Conservation (phyloP, 2,329 filamentous ascomycete species). For the Aureobasidium subglaciale region DNA sequence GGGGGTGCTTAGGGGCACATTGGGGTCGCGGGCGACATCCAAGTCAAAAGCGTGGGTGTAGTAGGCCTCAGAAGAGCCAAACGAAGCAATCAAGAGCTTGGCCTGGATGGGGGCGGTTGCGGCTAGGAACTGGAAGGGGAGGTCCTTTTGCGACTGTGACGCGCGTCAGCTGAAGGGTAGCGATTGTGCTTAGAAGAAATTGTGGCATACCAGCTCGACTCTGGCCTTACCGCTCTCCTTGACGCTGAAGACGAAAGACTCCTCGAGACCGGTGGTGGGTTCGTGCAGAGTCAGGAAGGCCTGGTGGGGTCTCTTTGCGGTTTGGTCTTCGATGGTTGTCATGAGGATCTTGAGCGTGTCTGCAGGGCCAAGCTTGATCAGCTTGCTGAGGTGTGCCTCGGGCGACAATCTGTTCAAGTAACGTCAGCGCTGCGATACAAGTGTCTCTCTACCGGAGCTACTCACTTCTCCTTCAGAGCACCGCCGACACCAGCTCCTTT, state of each 20-base stretch:
- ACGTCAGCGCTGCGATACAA: constrained; percentile 13
- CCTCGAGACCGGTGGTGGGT: constrained; percentile 66
- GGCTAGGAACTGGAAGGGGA: constrained; percentile 73
- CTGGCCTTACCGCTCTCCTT: constrained; percentile 85
- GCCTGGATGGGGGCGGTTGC: constrained; percentile 63
- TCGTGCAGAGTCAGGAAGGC: constrained; percentile 83
- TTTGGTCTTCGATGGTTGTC: constrained; percentile 71
- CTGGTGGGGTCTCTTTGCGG: constrained; percentile 81
- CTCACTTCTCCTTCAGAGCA: constrained; percentile 53
- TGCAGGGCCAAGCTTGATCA: constrained; percentile 29
- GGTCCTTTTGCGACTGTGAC: constrained; percentile 73
- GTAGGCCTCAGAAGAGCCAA: constrained; percentile 65
- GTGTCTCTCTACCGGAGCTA: not conserved
- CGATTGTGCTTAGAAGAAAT: not conserved
- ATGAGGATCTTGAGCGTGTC: constrained; percentile 77
- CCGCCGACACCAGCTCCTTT: constrained; percentile 49
- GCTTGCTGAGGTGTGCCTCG: constrained; percentile 53
- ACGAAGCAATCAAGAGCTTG: constrained; percentile 79
- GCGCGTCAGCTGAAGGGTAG: constrained; percentile 24
- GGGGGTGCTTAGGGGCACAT: constrained; percentile 51
- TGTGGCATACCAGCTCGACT: constrained; percentile 66
- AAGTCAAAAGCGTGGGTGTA: constrained; percentile 67
- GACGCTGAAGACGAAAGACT: constrained; percentile 74
- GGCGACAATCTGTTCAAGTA: constrained; percentile 32
- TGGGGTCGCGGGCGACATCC: constrained; percentile 56